Evolutionary conservation across 306 rosid genomes (phyloP).

Genomic region (Castanopsis chinensis): DNA sequence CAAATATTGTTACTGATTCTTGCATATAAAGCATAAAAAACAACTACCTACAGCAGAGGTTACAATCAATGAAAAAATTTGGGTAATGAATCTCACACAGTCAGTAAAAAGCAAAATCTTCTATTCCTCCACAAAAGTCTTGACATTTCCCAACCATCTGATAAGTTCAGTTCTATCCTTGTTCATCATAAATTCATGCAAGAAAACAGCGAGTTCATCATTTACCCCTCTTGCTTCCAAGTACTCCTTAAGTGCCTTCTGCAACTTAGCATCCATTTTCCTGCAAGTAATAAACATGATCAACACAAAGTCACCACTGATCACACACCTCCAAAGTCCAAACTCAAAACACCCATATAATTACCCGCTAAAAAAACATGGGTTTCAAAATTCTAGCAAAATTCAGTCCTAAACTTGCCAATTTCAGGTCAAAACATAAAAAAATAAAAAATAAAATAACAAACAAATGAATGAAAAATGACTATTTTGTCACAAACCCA

Average conservation of each 20-base stretch:
- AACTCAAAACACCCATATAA: constrained; percentile 11
- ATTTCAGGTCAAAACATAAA: background rate
- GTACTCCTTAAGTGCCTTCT: constrained; percentile 44
- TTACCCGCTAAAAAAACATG: background rate
- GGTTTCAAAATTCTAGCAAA: background rate
- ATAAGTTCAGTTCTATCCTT: constrained; percentile 80
- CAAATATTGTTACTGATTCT: background rate
- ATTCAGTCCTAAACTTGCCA: background rate
- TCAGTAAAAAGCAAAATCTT: background rate
- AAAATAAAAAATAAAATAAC: background rate
- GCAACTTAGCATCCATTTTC: constrained; percentile 50
- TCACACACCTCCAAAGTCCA: background rate
- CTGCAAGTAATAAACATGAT: constrained; percentile 37
- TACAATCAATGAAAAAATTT: background rate
- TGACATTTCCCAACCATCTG: constrained; percentile 57
- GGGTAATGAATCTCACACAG: background rate
- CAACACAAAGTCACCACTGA: constrained; percentile 17
- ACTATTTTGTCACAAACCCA: background rate
- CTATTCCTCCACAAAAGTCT: constrained; percentile 56
- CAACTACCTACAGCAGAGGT: background rate
- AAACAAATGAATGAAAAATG: background rate
- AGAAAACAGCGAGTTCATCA: constrained; percentile 59
- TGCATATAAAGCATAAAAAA: background rate
- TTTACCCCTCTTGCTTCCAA: constrained; percentile 64
- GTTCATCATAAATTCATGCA: constrained; percentile 76